These are phyloP conservation scores for Nakaseomyces kungkrabaensis DNA, from an alignment of 1,139 yeast genomes.

Conservation along the genomic window DNA sequence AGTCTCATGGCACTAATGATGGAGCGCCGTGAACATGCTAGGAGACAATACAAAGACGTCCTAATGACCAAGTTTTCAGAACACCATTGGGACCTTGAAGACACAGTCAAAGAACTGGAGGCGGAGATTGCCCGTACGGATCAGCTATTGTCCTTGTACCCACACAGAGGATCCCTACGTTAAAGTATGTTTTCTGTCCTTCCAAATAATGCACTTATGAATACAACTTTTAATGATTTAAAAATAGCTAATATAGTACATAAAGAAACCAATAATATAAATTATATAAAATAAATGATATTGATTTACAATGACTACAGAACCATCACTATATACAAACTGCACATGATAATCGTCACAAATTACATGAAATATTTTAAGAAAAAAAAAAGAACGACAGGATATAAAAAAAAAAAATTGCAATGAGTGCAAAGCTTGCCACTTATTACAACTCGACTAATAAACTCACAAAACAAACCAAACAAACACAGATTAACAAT, in stretches of 20 bases:
- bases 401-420: too few relatives aligned
- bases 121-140: slow-evolving; percentile 13
- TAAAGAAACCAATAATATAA: not conserved
- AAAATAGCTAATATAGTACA: not conserved
- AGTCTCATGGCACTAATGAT: slow-evolving; percentile 12
- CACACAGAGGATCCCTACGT: slow-evolving; percentile 14
- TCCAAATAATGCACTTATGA: too few relatives aligned
- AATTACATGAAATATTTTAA: too few relatives aligned
- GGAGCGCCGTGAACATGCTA: slow-evolving; percentile 16
- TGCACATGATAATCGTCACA: too few relatives aligned
- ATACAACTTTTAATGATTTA: too few relatives aligned
- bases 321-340: too few relatives aligned
- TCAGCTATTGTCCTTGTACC: slow-evolving; percentile 12
- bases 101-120: slow-evolving; percentile 10
- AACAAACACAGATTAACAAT: slow-evolving; percentile 9
- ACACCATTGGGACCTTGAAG: slow-evolving; percentile 12
- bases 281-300: too few relatives aligned
- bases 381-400: too few relatives aligned
- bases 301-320: too few relatives aligned
- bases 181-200: not conserved
- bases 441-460: too few relatives aligned
- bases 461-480: too few relatives aligned
- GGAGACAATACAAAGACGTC: slow-evolving; percentile 13
- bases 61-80: slow-evolving; percentile 9
- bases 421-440: too few relatives aligned